Evolutionary conservation across 1,284 basidiomycete genomes (phyloP), one percentile per base, ranked within the genome.

Genomic region (Ceratobasidium sp.): DNA sequence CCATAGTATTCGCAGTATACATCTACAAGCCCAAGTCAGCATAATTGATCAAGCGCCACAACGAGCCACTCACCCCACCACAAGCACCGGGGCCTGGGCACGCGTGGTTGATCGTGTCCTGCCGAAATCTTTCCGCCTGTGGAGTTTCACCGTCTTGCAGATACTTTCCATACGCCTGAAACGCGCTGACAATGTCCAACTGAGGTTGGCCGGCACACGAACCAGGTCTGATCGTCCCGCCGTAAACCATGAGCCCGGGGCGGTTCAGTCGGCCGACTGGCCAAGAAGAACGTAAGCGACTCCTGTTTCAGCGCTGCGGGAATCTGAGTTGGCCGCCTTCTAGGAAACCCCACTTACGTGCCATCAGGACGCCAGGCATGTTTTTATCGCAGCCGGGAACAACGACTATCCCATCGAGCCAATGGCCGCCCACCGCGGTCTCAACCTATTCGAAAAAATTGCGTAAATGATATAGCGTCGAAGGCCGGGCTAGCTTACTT

Each of bases 1-100:
- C 94, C 92, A 98, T 97, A 0, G 97, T 98, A 84, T 98, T 98
- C 32, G 96, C 96, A 19, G 96, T 98, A 85, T 97, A 98, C 93
- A 95, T 95, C 93, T 94, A 80, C 15, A 49, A 32, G n/a, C 29
- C 46, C 29, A 37, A 70, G 25, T 73, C 22, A 78, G 77, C 22
- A 5, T 43, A 61, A 34, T 19, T 15, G 3, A 73, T 77, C 69
- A 82, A 80, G 79, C 80, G 22, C 82, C 54, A 25, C 77, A 32
- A 75, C 54, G 52, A 61, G 49, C 52, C 69, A 25, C 89, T 92
- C 84, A 95, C 94, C 80, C 96, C 97, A 83, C 97, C 97, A 84
- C 97, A 99, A 54, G 96, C 96, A 77, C 97, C 96, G 52, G 97
- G 91, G 57, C 97, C 97, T 17, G 97, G 96, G 83, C 97, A 99